These are phyloP conservation scores for Bisporella sp. DNA, from an alignment of 2,329 filamentous ascomycete genomes.

Conservation along the genomic window DNA sequence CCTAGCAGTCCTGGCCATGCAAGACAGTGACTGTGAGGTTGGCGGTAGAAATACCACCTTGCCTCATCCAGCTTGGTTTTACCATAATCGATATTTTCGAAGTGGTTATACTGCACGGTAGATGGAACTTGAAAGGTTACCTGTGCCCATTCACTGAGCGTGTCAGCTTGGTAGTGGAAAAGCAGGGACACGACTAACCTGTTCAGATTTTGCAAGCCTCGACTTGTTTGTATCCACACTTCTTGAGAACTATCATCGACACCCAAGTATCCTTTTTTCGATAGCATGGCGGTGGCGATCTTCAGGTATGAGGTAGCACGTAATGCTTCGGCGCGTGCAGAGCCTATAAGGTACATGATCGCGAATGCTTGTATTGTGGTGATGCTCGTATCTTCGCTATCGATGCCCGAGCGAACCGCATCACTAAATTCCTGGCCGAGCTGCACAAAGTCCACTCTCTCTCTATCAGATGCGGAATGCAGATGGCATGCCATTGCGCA, in stretches of 20 bases:
- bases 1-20: slow-evolving; percentile 18
- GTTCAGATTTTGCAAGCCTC: slow-evolving; percentile 26
- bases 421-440: slow-evolving; percentile 22
- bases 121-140: slow-evolving; percentile 24
- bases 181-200: slow-evolving; percentile 17
- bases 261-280: slow-evolving; percentile 7
- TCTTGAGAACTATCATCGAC: slow-evolving; percentile 14
- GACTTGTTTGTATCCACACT: slow-evolving; percentile 23
- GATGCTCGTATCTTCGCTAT: slow-evolving; percentile 17
- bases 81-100: slow-evolving; percentile 1
- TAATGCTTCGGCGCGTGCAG: slow-evolving; percentile 18
- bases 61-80: slow-evolving; percentile 13
- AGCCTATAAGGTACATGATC: slow-evolving; percentile 26
- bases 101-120: not conserved
- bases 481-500: slow-evolving; percentile 28
- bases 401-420: slow-evolving; percentile 17
- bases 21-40: slow-evolving; percentile 10
- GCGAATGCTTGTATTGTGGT: slow-evolving; percentile 26
- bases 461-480: slow-evolving; percentile 14
- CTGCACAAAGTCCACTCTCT: slow-evolving; percentile 18
- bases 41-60: slow-evolving; percentile 22
- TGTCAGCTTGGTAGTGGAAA: slow-evolving; percentile 12
- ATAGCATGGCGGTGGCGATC: slow-evolving; percentile 19
- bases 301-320: slow-evolving; percentile 23
- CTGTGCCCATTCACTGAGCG: slow-evolving; percentile 27